phyloP scores from a whole-genome alignment of 805 yeast species.

The Suhomyces emberorum region DNA sequence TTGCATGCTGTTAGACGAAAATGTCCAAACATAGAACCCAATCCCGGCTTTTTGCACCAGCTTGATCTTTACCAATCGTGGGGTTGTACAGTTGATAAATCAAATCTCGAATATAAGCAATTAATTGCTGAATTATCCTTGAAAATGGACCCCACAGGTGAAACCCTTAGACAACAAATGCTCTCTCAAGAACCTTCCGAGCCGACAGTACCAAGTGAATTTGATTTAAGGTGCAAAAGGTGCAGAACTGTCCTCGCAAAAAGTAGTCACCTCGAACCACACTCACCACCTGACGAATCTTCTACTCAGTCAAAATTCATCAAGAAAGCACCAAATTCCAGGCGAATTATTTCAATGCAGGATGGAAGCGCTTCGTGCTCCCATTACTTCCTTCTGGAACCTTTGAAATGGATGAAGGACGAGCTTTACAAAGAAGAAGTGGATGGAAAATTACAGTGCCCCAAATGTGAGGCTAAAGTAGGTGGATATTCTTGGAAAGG shows the following conservation, averaged over 20 bases:
- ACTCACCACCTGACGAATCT: constrained; percentile 61
- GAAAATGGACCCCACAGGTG: constrained; percentile 41
- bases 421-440: constrained; percentile 71
- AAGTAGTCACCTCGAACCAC: constrained; percentile 58
- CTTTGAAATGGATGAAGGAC: constrained; percentile 85
- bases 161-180: constrained; percentile 22
- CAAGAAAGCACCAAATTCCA: constrained; percentile 59
- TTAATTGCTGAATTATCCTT: constrained; percentile 24
- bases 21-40: constrained; percentile 62
- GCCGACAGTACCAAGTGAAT: constrained; percentile 16
- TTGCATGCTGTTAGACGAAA: constrained; percentile 71
- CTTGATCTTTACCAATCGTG: constrained; percentile 53
- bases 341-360: constrained; percentile 55
- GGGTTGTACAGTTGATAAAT: constrained; percentile 23
- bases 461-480: constrained; percentile 77
- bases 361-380: constrained; percentile 66
- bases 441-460: constrained; percentile 86
- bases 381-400: constrained; percentile 78
- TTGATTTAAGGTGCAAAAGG: constrained; percentile 68
- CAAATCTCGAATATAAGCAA: constrained; percentile 22
- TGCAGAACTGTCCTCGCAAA: constrained; percentile 73
- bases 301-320: constrained; percentile 66
- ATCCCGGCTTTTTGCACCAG: constrained; percentile 71
- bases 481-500: constrained; percentile 97
- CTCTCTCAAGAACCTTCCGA: constrained; percentile 5